Conservation (phyloP, 169 alveolate species). For the Eimeria praecox region DNA sequence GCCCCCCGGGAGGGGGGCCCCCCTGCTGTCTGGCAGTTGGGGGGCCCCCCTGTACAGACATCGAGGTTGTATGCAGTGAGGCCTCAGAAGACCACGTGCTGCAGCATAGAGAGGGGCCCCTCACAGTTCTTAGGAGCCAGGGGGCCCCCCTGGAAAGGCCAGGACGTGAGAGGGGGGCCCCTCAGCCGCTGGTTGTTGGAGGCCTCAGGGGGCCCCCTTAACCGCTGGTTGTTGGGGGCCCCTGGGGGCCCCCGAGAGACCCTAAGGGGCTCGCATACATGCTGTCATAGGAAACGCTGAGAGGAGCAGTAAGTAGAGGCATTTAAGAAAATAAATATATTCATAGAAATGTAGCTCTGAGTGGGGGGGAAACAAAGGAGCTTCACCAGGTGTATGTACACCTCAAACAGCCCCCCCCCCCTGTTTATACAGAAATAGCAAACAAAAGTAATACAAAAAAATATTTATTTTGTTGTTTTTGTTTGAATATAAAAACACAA, state of each 20-base stretch:
- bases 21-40: not conserved
- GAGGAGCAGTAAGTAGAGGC: not conserved
- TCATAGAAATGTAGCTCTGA: no score
- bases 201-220: not conserved
- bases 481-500: no score
- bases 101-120: not conserved
- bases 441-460: no score
- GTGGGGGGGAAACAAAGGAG: no score
- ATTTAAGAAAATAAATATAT: no score
- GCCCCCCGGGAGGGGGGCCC: not conserved
- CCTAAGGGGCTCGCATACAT: not conserved
- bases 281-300: not conserved
- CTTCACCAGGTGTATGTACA: not conserved
- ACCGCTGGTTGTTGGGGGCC: not conserved
- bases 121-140: not conserved
- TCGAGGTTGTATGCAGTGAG: not conserved
- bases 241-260: not conserved
- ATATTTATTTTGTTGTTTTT: no score
- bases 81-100: not conserved
- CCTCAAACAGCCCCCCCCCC: no score
- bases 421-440: no score
- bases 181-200: not conserved
- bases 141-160: constrained; percentile 7
- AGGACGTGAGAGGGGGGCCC: not conserved
- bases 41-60: not conserved